Evolutionary conservation across 2,329 filamentous ascomycete species (phyloP).

Genomic region (Xylariaceae sp.): DNA sequence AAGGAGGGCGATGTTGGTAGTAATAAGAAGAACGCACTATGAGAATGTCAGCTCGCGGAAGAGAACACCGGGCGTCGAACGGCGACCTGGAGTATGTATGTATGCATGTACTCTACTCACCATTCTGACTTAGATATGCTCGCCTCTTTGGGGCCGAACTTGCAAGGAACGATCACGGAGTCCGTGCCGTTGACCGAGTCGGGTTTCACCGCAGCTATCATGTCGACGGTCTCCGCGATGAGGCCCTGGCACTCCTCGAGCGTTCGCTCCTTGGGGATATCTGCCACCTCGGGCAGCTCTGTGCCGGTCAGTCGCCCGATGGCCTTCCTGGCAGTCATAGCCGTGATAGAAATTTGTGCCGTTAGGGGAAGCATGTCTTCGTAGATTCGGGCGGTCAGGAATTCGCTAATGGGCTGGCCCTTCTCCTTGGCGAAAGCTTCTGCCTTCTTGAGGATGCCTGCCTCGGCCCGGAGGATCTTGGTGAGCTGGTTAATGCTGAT

Average conservation of each 20-base stretch:
- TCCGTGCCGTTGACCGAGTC: constrained; percentile 40
- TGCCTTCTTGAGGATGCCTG: constrained; percentile 42
- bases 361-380: constrained; percentile 48
- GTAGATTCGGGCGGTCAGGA: constrained; percentile 40
- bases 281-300: constrained; percentile 28
- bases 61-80: neutral
- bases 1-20: neutral
- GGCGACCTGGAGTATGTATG: no score
- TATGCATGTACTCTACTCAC: constrained; percentile 9
- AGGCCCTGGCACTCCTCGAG: constrained; percentile 41
- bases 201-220: constrained; percentile 35
- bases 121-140: constrained; percentile 41
- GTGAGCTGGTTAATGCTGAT: constrained; percentile 38
- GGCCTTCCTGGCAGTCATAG: constrained; percentile 29
- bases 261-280: constrained; percentile 37
- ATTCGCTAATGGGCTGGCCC: constrained; percentile 17
- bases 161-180: constrained; percentile 35
- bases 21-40: constrained; percentile 5
- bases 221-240: constrained; percentile 36
- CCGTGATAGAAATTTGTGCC: constrained; percentile 43
- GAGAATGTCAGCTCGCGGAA: constrained; percentile 1
- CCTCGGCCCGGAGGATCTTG: constrained; percentile 38
- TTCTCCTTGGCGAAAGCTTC: constrained; percentile 38
- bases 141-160: constrained; percentile 35
- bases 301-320: constrained; percentile 40